A percentile compares a stretch with the other conserved stretches of the same genome.
Evolutionary conservation across 176 grass and related monocot genomes (phyloP).

Genomic region (Elymus sibiricus): DNA sequence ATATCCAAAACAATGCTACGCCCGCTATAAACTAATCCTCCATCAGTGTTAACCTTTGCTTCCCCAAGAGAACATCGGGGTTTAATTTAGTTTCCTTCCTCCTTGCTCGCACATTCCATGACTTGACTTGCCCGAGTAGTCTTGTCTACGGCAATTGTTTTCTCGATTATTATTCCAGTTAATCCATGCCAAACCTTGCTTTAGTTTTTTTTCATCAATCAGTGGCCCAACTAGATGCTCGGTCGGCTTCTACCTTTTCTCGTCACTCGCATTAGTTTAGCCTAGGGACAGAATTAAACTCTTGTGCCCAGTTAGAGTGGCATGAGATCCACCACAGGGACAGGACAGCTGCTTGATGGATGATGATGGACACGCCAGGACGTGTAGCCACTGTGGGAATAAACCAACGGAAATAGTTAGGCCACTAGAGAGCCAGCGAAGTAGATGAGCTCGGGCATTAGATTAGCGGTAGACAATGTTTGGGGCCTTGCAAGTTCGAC

Average conservation of each 20-base stretch:
- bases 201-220: conserved; percentile 5
- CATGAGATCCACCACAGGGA: conserved; percentile 19
- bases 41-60: conserved; percentile 7
- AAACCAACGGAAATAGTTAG: conserved; percentile 31
- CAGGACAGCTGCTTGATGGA: not conserved
- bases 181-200: conserved; percentile 35
- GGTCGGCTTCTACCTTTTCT: conserved; percentile 25
- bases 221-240: conserved; percentile 33
- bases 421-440: conserved; percentile 22
- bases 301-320: conserved; percentile 29
- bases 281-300: not conserved
- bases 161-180: conserved; percentile 30
- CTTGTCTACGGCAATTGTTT: conserved; percentile 19
- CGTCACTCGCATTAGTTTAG: conserved; percentile 12
- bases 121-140: conserved; percentile 49
- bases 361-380: not conserved
- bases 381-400: conserved; percentile 33
- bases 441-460: not conserved
- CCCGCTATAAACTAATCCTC: not conserved
- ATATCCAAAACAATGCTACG: conserved; percentile 37
- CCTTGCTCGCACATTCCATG: conserved; percentile 35
- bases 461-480: not conserved
- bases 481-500: conserved; percentile 18
- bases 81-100: conserved; percentile 7
- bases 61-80: conserved; percentile 32